These are phyloP conservation scores for Xylariaceae sp. DNA, from an alignment of 2,329 filamentous ascomycete genomes.

Conservation along the genomic window DNA sequence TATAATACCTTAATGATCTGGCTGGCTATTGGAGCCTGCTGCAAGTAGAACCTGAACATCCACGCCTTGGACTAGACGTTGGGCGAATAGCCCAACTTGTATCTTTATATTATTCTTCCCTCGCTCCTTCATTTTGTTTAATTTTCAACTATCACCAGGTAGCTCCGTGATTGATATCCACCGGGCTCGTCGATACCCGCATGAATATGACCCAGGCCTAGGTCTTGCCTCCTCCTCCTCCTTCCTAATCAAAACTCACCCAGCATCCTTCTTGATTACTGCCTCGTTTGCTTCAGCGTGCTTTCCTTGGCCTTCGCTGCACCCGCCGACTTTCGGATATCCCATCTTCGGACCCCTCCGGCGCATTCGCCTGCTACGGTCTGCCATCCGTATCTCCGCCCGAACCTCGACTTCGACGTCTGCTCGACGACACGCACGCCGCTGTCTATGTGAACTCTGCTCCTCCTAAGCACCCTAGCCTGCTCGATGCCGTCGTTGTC, in stretches of 20 bases:
- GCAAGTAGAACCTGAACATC: background rate
- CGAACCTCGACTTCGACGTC: background rate
- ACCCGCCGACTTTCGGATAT: background rate
- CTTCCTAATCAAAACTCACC: background rate
- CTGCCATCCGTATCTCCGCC: background rate
- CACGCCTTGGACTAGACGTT: background rate
- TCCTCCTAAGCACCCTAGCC: background rate
- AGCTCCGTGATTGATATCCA: background rate
- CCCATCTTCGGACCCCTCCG: background rate
- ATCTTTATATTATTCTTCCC: background rate
- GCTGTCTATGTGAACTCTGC: slow-evolving; percentile 3
- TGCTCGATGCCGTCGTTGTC: slow-evolving; percentile 10
- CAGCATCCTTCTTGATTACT: slow-evolving; percentile 32
- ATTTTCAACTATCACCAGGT: background rate
- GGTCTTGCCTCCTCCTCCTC: background rate
- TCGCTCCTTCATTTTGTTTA: background rate
- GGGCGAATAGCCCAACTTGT: background rate
- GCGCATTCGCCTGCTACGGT: background rate
- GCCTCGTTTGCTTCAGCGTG: background rate
- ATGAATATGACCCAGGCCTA: background rate
- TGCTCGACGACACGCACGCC: background rate
- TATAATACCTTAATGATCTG: background rate
- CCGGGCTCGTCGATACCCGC: background rate
- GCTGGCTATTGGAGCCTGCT: background rate
- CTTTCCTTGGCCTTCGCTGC: background rate